Percentiles rank a stretch among this genome's conserved stretches.
Evolutionary conservation across 768 basidiomycete genomes (phyloP).

Genomic region (Amanita rubescens): DNA sequence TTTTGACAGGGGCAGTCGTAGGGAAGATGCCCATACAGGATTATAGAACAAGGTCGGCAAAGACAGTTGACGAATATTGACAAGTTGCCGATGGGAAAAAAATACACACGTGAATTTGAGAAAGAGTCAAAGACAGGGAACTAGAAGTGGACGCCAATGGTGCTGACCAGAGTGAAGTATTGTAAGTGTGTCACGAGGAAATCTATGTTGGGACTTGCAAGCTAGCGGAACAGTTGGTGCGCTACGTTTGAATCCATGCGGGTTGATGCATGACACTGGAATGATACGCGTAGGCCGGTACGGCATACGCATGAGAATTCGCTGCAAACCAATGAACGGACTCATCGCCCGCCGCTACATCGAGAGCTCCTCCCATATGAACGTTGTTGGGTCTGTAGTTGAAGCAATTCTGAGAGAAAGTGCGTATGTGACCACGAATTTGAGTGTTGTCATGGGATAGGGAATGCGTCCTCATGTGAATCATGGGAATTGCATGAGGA

Average conservation of each 20-base stretch:
- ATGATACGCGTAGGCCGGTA: constrained; percentile 21
- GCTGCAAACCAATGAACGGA: constrained; percentile 36
- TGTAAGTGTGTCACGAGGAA: constrained; percentile 9
- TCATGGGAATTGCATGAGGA: constrained; percentile 26
- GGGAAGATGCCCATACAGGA: background rate
- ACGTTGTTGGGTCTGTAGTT: constrained; percentile 41
- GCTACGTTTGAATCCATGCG: constrained; percentile 40
- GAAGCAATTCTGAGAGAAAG: constrained; percentile 53
- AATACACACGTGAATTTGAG: constrained; percentile 1
- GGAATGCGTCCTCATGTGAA: constrained; percentile 51
- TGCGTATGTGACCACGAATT: constrained; percentile 43
- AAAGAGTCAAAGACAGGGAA: background rate
- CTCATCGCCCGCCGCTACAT: constrained; percentile 30
- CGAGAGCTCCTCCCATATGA: constrained; percentile 32
- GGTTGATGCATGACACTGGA: background rate
- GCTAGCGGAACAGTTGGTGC: background rate
- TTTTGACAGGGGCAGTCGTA: background rate
- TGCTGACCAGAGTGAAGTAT: constrained; percentile 15
- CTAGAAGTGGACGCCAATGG: background rate
- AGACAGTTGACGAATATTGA: constrained; percentile 6
- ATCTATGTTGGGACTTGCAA: constrained; percentile 6
- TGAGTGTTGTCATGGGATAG: constrained; percentile 45
- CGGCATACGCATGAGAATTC: constrained; percentile 33
- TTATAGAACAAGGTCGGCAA: constrained; percentile 7
- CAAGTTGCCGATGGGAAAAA: constrained; percentile 2